phyloP scores from a whole-genome alignment of 257 asterid genomes.

The Penstemon newberryi region DNA sequence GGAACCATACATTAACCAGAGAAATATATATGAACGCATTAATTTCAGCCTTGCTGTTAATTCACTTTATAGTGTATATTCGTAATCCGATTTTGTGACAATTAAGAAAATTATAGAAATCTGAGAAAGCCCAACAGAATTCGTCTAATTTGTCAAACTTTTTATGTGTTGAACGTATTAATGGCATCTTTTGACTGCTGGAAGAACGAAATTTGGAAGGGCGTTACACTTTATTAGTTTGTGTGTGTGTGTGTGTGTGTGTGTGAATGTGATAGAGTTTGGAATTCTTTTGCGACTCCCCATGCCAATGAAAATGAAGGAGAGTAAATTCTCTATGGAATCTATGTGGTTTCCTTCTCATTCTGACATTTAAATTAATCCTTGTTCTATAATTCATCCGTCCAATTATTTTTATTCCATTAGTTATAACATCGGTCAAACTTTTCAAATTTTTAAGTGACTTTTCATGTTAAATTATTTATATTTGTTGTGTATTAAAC shows the following conservation, averaged over 20 bases:
- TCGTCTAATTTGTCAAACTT: slow-evolving; percentile 22
- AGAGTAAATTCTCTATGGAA: slow-evolving; percentile 25
- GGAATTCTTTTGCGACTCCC: slow-evolving; percentile 27
- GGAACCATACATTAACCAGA: no score
- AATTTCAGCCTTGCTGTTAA: no score
- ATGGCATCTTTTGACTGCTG: slow-evolving; percentile 41
- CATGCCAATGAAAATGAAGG: slow-evolving; percentile 29
- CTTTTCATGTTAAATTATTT: no score
- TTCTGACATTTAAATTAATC: slow-evolving; percentile 32
- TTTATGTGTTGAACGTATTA: slow-evolving; percentile 35
- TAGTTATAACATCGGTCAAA: no score
- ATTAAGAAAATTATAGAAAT: slow-evolving; percentile 24
- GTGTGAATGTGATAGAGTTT: background rate
- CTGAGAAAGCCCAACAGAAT: slow-evolving; percentile 20
- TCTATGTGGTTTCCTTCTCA: slow-evolving; percentile 30
- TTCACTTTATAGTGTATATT: background rate
- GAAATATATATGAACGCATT: no score
- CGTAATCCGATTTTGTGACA: slow-evolving; percentile 2
- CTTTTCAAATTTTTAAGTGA: no score
- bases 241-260: slow-evolving; percentile 1
- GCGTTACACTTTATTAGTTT: slow-evolving; percentile 8
- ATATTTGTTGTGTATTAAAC: no score
- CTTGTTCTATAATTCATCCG: no score
- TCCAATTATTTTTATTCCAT: no score
- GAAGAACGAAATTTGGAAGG: slow-evolving; percentile 45